Conservation (phyloP, 306 rosid species). For the Canavalia gladiata region DNA sequence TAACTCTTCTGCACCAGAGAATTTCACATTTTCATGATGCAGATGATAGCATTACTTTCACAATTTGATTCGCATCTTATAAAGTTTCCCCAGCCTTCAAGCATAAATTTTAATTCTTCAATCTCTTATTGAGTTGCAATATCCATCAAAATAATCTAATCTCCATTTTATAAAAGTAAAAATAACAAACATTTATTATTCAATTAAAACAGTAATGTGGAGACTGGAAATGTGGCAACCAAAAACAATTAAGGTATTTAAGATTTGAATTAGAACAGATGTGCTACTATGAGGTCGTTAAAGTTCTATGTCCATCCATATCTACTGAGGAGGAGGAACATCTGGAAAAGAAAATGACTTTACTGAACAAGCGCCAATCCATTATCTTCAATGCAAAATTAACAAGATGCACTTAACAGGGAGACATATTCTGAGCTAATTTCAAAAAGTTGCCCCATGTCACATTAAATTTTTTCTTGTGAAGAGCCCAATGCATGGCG, state of each 20-base stretch:
- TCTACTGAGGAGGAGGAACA: background rate
- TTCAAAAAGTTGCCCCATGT: conserved; percentile 18
- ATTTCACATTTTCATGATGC: conserved; percentile 26
- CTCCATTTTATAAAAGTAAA: background rate
- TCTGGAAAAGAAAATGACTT: conserved; percentile 2
- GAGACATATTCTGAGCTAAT: conserved; percentile 19
- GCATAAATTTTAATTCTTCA: background rate
- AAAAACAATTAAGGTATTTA: background rate
- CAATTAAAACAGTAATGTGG: background rate
- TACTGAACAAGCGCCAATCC: conserved; percentile 6
- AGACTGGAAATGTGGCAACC: background rate
- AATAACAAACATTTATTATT: background rate
- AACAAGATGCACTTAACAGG: background rate
- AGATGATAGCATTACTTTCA: background rate
- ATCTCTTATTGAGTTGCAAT: conserved; percentile 1
- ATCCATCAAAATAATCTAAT: conserved; percentile 7
- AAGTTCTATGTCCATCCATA: conserved; percentile 4
- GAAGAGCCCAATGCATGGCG: conserved; percentile 15
- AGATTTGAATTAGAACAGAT: background rate
- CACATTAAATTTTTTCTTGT: background rate
- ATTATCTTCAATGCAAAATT: conserved; percentile 6
- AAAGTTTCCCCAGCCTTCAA: background rate
- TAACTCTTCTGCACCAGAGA: conserved; percentile 13
- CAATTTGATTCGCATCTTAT: background rate
- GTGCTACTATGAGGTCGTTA: conserved; percentile 2